A percentile compares a stretch with the other conserved stretches of the same genome.
phyloP scores from a whole-genome alignment of 805 yeast species.

The Myxozyma neglecta region DNA sequence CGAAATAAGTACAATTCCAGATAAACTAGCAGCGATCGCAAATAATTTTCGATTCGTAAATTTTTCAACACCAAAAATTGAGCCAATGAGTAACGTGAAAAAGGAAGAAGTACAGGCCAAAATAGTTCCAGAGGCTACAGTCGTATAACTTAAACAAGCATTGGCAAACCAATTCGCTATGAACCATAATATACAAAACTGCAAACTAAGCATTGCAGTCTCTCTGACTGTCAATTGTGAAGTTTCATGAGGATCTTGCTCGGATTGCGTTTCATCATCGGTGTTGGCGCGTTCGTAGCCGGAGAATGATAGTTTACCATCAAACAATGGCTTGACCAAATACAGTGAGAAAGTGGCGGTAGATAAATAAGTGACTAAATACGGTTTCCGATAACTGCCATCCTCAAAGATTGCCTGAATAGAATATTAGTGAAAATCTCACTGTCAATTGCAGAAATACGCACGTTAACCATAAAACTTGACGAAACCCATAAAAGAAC shows the following conservation, averaged over 20 bases:
- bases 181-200: conserved; percentile 89
- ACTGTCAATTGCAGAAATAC: background rate
- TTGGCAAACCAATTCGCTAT: conserved; percentile 85
- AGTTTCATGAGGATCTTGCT: too few relatives aligned
- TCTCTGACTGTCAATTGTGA: conserved; percentile 45
- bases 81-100: conserved; percentile 84
- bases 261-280: background rate
- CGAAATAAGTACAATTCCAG: conserved; percentile 81
- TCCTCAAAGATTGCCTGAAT: conserved; percentile 55
- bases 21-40: conserved; percentile 69
- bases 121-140: conserved; percentile 93
- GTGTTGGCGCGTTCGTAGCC: background rate
- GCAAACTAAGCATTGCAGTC: conserved; percentile 71
- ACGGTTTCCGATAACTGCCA: conserved; percentile 78
- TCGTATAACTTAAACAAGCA: conserved; percentile 81
- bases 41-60: conserved; percentile 63
- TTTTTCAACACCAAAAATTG: conserved; percentile 65
- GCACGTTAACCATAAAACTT: conserved; percentile 76
- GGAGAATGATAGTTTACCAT: conserved; percentile 9
- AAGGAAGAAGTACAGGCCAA: conserved; percentile 89
- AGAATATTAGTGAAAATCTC: background rate
- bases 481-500: conserved; percentile 73
- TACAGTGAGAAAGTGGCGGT: conserved; percentile 82
- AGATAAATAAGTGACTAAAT: conserved; percentile 86
- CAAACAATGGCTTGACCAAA: conserved; percentile 57